Evolutionary conservation across 2,329 filamentous ascomycete species (phyloP), one percentile per base, ranked within the genome.

Genomic region (Hypoxylon sp.): DNA sequence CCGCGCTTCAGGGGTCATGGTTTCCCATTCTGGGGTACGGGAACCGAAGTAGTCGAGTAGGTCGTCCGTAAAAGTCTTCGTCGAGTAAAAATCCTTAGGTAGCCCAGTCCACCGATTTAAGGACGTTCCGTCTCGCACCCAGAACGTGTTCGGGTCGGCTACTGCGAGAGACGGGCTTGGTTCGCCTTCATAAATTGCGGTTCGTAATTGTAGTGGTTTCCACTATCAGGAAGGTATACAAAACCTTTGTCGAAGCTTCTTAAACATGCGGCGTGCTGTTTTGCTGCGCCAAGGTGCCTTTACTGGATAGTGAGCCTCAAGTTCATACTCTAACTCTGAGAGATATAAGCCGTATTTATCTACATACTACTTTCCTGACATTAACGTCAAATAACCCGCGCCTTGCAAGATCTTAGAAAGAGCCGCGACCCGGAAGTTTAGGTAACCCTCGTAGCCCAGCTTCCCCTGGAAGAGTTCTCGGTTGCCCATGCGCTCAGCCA

Each of bases 321-420:
- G 80, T 67, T 87, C 84, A 0, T 84, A 83, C 0, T 82, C 86
- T 6, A 86, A 75, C 0, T 85, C 85, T 10, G 11, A 36, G 14
- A 2, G 32, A 36, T 14, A 14, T 5, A 36, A 36, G 1, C 5
- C 5, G 11, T 3, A 36, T 36, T 36, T 13, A 34, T 11, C 4
- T 3, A 87, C 77, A 74, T 87, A 85, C 86, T 85, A 87, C 73
- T 89, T 89, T 0, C 87, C 86, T 6, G 83, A 78, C 83, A 89
- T 87, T 11, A 87, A 69, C 1, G 86, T 89, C 51, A 84, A 80
- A 71, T 89, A 89, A 11, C 86, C 86, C 6, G 79, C 81, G 68
- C 88, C 86, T 14, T 80, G 82, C 4, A 89, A 79, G 3, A 89
- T 76, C 70, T 89, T 85, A 0, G 84, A 84, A 17, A 88, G 74